These are phyloP conservation scores for Pichia deserticola DNA, from an alignment of 805 yeast species.

Conservation along the genomic window DNA sequence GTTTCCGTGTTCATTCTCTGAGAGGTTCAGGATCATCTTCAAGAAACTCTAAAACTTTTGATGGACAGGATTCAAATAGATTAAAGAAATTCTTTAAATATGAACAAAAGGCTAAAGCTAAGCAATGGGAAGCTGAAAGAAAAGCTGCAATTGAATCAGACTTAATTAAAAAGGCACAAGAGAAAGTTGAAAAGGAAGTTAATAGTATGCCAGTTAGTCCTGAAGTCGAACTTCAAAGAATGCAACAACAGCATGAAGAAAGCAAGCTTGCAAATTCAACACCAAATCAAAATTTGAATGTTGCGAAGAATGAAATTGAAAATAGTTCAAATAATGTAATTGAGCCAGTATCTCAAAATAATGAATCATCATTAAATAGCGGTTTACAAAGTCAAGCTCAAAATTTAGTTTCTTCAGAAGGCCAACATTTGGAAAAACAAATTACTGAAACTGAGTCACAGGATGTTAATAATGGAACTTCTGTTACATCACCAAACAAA, in stretches of 20 bases:
- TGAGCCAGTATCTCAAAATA: neutral
- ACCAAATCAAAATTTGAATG: no score
- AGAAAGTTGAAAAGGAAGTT: slow-evolving; percentile 13
- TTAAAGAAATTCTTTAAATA: slow-evolving; percentile 17
- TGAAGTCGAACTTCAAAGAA: slow-evolving; percentile 1
- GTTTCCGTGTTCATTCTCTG: slow-evolving; percentile 26
- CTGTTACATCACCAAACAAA: neutral
- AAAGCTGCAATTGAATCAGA: slow-evolving; percentile 13
- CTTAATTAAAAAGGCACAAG: neutral
- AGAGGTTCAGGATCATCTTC: slow-evolving; percentile 14
- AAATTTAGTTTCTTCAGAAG: no score
- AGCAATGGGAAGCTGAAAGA: slow-evolving; percentile 20
- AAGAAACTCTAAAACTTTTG: slow-evolving; percentile 6
- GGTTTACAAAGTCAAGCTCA: no score
- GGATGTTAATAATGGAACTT: neutral
- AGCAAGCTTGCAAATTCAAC: neutral
- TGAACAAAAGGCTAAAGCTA: slow-evolving; percentile 19
- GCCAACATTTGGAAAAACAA: neutral
- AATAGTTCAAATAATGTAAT: no score
- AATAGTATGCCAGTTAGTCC: slow-evolving; percentile 7
- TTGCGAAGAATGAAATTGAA: no score
- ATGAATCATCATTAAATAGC: neutral
- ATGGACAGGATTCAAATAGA: slow-evolving; percentile 6
- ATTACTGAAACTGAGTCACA: neutral
- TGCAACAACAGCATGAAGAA: neutral